Evolutionary conservation across 495 filamentous ascomycete genomes (phyloP).

Genomic region (Immersiella caudata): DNA sequence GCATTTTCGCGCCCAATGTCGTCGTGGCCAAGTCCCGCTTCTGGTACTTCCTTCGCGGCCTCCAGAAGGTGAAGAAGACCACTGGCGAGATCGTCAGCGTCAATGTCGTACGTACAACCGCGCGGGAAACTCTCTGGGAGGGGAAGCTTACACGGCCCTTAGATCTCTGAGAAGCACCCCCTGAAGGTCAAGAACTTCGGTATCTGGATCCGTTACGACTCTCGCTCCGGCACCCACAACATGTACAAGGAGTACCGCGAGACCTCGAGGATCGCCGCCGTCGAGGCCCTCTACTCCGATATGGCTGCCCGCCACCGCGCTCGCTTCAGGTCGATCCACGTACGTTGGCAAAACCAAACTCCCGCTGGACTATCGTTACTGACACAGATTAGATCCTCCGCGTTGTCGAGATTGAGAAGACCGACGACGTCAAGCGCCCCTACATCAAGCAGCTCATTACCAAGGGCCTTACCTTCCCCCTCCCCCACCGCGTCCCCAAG

Average conservation of each 20-base stretch:
- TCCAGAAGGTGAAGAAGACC: constrained; percentile 99
- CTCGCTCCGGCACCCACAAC: constrained; percentile 99
- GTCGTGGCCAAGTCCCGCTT: constrained; percentile 99
- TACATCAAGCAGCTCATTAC: constrained; percentile 98
- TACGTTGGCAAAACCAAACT: constrained; percentile 49
- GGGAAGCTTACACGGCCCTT: constrained; percentile 17
- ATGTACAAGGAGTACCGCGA: constrained; percentile 99
- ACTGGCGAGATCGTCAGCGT: constrained; percentile 97
- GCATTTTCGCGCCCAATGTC: constrained; percentile 96
- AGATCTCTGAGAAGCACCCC: constrained; percentile 99
- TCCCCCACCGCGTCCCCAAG: constrained; percentile 91
- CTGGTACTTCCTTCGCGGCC: constrained; percentile 99
- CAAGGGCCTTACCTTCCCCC: constrained; percentile 96
- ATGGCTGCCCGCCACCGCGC: constrained; percentile 98
- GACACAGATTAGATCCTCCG: constrained; percentile 78
- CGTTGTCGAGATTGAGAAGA: constrained; percentile 94
- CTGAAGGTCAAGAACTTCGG: constrained; percentile 99
- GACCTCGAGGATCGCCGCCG: constrained; percentile 90
- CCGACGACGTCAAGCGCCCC: constrained; percentile 88
- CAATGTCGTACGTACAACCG: constrained; percentile 76
- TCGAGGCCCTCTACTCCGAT: constrained; percentile 97
- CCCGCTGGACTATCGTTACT: constrained; percentile 19
- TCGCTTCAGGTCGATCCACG: constrained; percentile 96
- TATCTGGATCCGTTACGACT: constrained; percentile 99
- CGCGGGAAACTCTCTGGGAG: constrained; percentile 15